phyloP scores from a whole-genome alignment of 331 rosid species.

The Quercus phellos region DNA sequence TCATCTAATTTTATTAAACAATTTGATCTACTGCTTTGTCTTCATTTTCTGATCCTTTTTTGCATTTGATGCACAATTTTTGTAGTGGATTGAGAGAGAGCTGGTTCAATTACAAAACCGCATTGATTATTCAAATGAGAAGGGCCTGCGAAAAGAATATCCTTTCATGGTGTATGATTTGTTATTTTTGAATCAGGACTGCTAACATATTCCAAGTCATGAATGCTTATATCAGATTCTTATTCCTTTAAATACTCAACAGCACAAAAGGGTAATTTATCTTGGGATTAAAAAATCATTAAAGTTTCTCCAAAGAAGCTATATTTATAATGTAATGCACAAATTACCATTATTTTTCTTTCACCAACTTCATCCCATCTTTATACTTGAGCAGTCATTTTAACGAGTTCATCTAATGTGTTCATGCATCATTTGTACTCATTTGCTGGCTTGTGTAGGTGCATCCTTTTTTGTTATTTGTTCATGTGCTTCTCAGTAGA shows the following conservation, averaged over 20 bases:
- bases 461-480: neutral
- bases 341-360: neutral
- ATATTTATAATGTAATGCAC: no score
- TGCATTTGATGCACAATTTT: neutral
- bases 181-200: neutral
- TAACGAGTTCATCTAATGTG: neutral
- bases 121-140: conserved; percentile 80
- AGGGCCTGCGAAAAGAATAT: conserved; percentile 89
- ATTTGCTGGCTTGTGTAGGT: neutral
- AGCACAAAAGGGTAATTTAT: no score
- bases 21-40: neutral
- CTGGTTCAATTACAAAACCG: conserved; percentile 51
- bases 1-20: neutral
- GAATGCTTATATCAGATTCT: neutral
- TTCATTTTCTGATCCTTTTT: conserved; percentile 1
- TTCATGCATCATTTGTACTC: neutral
- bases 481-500: no score
- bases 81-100: conserved; percentile 68
- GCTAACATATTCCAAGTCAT: neutral
- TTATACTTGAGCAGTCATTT: neutral
- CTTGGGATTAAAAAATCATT: no score
- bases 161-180: conserved; percentile 36
- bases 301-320: no score
- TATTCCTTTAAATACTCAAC: neutral
- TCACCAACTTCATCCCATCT: neutral